Conservation (phyloP, 305 asterid species). For the Fraxinus ornus region DNA sequence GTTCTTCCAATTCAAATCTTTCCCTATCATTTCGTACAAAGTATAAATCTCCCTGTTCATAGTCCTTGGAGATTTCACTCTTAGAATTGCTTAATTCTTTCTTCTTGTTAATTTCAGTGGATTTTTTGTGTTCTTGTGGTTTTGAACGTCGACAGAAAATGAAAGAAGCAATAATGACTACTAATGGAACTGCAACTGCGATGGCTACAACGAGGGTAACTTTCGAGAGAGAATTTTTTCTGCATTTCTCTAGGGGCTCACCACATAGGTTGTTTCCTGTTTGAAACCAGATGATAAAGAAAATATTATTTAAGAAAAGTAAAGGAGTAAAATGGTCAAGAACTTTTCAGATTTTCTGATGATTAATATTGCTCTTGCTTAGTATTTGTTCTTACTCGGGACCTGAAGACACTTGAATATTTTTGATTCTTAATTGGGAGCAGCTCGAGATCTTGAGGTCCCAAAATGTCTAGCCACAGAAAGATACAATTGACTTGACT, state of each 20-base stretch:
- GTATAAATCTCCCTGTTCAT: conserved; percentile 19
- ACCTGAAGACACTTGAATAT: not conserved
- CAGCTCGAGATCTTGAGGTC: not conserved
- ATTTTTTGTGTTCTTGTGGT: conserved; percentile 18
- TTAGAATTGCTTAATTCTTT: not conserved
- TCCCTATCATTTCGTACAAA: conserved; percentile 32
- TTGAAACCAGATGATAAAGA: not conserved
- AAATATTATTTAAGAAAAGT: not conserved
- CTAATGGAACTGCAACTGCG: conserved; percentile 2
- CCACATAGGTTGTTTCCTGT: conserved; percentile 42
- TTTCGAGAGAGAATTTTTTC: conserved; percentile 20
- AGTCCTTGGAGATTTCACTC: not conserved
- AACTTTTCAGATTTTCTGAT: not conserved
- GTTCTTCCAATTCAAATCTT: conserved; percentile 34
- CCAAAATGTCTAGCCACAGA: not conserved
- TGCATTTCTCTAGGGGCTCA: conserved; percentile 32
- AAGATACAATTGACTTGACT: not conserved
- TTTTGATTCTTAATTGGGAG: not conserved
- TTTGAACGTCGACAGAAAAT: not conserved
- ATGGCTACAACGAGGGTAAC: conserved; percentile 16
- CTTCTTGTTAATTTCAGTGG: conserved; percentile 1
- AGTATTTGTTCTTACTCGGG: not conserved
- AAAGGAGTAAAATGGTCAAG: not conserved
- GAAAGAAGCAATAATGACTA: conserved; percentile 13
- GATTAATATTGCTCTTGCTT: not conserved